Base-by-base conservation (phyloP, 129 eudicot genomes). In the Centrapalus pauciflorus region DNA sequence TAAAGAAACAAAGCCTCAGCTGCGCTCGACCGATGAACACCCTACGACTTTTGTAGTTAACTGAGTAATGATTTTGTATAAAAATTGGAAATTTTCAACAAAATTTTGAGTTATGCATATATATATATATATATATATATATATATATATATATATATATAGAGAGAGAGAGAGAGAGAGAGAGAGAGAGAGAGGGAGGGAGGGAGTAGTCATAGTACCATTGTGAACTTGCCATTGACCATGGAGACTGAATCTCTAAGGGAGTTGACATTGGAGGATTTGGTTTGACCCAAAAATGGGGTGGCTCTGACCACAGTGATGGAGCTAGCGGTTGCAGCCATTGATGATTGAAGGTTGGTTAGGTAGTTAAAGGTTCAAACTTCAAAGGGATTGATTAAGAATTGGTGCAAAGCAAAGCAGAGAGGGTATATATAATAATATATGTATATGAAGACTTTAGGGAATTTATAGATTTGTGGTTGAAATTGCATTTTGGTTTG, bases 241-340 rank as follows among this genome's bases (percentile, higher is more conserved):
- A 76, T 68, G 50, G 80, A 38, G 56, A 76, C 70, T 9, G 65
- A 52, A 48, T 76, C 75, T 69, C 75, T 69, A 26, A 76, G 76
- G 9, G 80, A 12, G 70, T 76, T 76, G 58, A 16, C 75, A 69
- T 60, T 61, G 13, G 80, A 51, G 28, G 20, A 16, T 68, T 38
- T 76, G 65, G 75, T 68, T 51, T 76, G 80, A 69, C 80, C 80
- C 75, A 76, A 69, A 23, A 76, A 76, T 21, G 80, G 71, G 40
- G 76, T 67, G 70, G 76, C 71, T 35, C 57, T 50, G 38, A 76
- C 71, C 14, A 76, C 71, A 37, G 58, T 51, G 71, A 63, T 61
- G 46, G 80, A 76, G 75, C 52, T 75, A 8, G 43, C 52, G 28
- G 69, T 71, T 45, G 80, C 69, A 59, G 80, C 80, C 75, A 67